Conservation (phyloP, 2,329 filamentous ascomycete species). For the Trichoderma polysporum region DNA sequence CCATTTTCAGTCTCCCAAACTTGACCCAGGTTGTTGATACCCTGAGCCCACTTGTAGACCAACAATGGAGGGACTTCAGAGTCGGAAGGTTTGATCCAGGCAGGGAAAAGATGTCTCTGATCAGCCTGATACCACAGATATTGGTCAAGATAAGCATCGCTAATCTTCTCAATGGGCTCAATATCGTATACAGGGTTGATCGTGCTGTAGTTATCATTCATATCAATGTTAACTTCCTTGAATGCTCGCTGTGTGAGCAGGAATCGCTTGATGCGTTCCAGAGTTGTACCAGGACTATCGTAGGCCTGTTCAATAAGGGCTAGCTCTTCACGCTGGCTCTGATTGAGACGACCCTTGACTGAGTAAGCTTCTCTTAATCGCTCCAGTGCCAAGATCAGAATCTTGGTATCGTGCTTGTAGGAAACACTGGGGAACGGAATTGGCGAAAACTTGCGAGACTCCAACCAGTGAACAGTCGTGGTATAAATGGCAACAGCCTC, state of each 20-base stretch:
- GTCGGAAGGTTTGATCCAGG: constrained; percentile 99
- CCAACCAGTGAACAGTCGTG: constrained; percentile 97
- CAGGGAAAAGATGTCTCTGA: constrained; percentile 92
- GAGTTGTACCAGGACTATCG: constrained; percentile 91
- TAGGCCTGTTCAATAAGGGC: constrained; percentile 98
- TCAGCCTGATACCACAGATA: constrained; percentile 99
- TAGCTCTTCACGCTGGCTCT: constrained; percentile 95
- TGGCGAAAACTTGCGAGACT: constrained; percentile 96
- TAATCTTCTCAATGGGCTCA: constrained; percentile 99
- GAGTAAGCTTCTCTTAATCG: constrained; percentile 93
- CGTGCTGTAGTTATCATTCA: constrained; percentile 99
- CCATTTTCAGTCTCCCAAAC: constrained; percentile 94
- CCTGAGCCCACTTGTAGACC: constrained; percentile 98
- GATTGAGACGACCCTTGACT: constrained; percentile 93
- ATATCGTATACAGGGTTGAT: constrained; percentile 99
- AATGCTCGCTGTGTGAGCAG: constrained; percentile 95
- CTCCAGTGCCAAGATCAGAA: constrained; percentile 91
- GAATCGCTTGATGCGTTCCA: constrained; percentile 97
- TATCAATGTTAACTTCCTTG: constrained; percentile 99
- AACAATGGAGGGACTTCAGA: constrained; percentile 93
- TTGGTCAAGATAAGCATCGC: constrained; percentile 96
- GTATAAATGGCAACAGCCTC: constrained; percentile 99
- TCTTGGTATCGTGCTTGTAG: constrained; percentile 99
- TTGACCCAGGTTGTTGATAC: constrained; percentile 95
- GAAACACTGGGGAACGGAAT: constrained; percentile 99